These are phyloP conservation scores for Fusarium nurragi DNA, from an alignment of 2,329 filamentous ascomycete genomes.

Conservation along the genomic window DNA sequence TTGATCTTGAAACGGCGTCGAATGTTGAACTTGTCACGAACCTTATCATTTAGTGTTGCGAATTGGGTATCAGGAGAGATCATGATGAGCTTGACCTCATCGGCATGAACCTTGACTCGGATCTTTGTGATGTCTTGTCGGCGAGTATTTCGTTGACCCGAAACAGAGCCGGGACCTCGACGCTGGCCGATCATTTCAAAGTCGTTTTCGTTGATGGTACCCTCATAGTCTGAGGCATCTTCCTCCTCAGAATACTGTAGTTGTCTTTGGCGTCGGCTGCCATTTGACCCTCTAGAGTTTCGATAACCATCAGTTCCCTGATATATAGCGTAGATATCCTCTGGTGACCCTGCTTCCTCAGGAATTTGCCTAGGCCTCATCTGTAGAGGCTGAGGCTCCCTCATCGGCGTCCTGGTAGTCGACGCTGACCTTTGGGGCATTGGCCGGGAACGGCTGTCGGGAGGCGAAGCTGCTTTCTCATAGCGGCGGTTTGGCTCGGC, in stretches of 20 bases:
- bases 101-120: conserved; percentile 89
- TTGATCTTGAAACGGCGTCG: conserved; percentile 86
- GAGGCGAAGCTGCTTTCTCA: conserved; percentile 63
- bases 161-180: conserved; percentile 56
- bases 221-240: conserved; percentile 74
- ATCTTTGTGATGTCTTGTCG: conserved; percentile 78
- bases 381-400: conserved; percentile 47
- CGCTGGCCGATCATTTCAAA: conserved; percentile 79
- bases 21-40: conserved; percentile 88
- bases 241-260: conserved; percentile 82
- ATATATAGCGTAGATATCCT: conserved; percentile 76
- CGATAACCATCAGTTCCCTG: conserved; percentile 54
- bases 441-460: conserved; percentile 48
- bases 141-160: conserved; percentile 65
- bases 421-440: conserved; percentile 55
- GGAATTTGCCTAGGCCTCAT: conserved; percentile 47
- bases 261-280: conserved; percentile 54
- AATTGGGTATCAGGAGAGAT: conserved; percentile 78
- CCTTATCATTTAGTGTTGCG: conserved; percentile 77
- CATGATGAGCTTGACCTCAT: conserved; percentile 94
- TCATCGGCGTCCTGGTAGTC: conserved; percentile 55
- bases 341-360: conserved; percentile 69
- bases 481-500: conserved; percentile 61
- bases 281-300: conserved; percentile 42
- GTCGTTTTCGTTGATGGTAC: conserved; percentile 77